Percentiles rank a stretch among this genome's conserved stretches.
Evolutionary conservation across 257 asterid species (phyloP).

Genomic region (Prunella vulgaris): DNA sequence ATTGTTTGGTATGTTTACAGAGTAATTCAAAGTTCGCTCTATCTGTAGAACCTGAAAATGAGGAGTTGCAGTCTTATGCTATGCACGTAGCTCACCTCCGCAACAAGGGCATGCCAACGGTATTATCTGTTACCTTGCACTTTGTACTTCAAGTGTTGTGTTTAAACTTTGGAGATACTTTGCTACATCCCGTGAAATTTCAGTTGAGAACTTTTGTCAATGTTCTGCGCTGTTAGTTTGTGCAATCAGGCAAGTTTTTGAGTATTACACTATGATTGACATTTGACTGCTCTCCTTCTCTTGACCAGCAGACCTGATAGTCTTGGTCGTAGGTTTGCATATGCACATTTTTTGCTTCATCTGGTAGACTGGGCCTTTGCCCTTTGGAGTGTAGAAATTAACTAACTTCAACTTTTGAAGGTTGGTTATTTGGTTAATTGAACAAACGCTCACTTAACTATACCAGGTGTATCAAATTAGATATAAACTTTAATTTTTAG

Average conservation of each 20-base stretch:
- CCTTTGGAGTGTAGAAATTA: not conserved
- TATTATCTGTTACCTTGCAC: conserved; percentile 24
- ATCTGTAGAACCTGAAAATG: conserved; percentile 76
- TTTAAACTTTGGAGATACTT: not conserved
- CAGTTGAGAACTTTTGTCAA: not conserved
- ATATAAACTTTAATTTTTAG: not conserved
- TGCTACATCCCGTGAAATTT: not conserved
- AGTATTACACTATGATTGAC: not conserved
- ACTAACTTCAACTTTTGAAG: not conserved
- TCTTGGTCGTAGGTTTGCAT: not conserved
- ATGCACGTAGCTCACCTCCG: conserved; percentile 53
- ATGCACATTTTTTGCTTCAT: not conserved
- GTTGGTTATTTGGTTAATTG: not conserved
- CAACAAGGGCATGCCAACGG: conserved; percentile 85
- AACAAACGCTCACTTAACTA: not conserved
- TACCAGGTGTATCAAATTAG: not conserved
- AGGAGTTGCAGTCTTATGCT: conserved; percentile 73
- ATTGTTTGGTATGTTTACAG: conserved; percentile 38
- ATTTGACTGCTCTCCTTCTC: not conserved
- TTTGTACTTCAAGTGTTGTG: conserved; percentile 11
- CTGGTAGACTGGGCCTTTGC: not conserved
- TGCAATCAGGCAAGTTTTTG: not conserved
- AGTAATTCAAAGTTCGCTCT: conserved; percentile 94
- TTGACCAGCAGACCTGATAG: conserved; percentile 4
- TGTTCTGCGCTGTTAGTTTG: not conserved